A percentile compares a stretch with the other conserved stretches of the same genome.
Evolutionary conservation across 2,329 filamentous ascomycete genomes (phyloP).

Genomic region (Clarireedia sp.): DNA sequence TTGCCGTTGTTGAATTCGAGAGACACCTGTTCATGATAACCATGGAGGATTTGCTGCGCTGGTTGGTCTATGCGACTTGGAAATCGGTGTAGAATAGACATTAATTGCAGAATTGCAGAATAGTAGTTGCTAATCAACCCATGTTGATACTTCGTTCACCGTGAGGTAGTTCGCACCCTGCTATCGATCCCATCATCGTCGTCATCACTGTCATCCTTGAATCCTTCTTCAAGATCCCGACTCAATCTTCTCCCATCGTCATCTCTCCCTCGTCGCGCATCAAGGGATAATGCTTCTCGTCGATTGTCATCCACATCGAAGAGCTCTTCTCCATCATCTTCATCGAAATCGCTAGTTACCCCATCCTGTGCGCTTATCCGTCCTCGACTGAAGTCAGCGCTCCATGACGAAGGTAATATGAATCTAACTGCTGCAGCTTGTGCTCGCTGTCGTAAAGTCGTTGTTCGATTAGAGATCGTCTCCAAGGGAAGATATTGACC

Average conservation of each 20-base stretch:
- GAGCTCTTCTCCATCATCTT: slow-evolving; percentile 63
- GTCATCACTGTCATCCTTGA: slow-evolving; percentile 65
- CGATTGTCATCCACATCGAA: slow-evolving; percentile 46
- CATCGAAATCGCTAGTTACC: slow-evolving; percentile 47
- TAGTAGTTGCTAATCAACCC: background rate
- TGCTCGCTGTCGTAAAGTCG: slow-evolving; percentile 45
- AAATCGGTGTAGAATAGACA: slow-evolving; percentile 1
- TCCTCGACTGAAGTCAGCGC: slow-evolving; percentile 34
- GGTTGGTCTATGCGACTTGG: background rate
- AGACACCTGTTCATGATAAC: too few species aligned
- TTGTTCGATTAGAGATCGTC: slow-evolving; percentile 49
- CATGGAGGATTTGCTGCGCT: too few species aligned
- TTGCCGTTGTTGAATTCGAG: too few species aligned
- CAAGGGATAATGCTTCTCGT: slow-evolving; percentile 34
- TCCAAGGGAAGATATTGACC: slow-evolving; percentile 66
- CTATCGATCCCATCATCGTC: slow-evolving; percentile 30
- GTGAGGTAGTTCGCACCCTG: slow-evolving; percentile 6
- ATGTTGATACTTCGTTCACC: slow-evolving; percentile 6
- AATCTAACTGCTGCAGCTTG: slow-evolving; percentile 34
- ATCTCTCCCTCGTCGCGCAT: slow-evolving; percentile 30
- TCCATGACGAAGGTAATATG: slow-evolving; percentile 42
- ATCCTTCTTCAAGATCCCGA: slow-evolving; percentile 70
- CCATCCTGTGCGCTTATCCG: slow-evolving; percentile 35
- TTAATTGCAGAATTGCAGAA: background rate
- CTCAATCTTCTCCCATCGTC: slow-evolving; percentile 57